phyloP scores from a whole-genome alignment of 2,329 filamentous ascomycete species.

The Fusarium pininemorale region DNA sequence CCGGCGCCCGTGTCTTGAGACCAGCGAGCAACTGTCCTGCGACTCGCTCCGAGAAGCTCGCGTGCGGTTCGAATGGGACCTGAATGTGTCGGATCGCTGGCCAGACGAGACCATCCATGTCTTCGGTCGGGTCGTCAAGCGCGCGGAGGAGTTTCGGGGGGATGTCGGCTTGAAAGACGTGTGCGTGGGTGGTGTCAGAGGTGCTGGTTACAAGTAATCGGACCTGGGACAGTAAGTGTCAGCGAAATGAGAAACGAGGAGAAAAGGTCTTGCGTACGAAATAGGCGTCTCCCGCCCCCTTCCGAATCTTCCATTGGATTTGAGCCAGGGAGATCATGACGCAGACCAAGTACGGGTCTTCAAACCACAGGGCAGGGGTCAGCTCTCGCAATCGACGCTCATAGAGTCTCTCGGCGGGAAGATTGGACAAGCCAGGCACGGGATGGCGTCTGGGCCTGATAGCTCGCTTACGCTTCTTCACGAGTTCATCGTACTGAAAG shows the following conservation, averaged over 20 bases:
- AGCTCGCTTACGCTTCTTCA: too few relatives aligned
- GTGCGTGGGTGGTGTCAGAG: rapidly evolving
- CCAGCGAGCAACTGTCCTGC: background rate
- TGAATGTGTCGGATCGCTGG: background rate
- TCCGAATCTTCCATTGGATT: too few relatives aligned
- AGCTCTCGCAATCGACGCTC: background rate
- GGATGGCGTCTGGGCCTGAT: too few relatives aligned
- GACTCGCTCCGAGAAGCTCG: background rate
- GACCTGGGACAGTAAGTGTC: background rate
- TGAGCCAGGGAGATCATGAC: background rate
- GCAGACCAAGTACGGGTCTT: background rate
- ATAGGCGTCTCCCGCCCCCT: too few relatives aligned
- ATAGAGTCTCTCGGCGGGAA: background rate
- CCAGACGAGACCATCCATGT: background rate
- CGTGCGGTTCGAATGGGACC: background rate
- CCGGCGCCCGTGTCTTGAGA: background rate
- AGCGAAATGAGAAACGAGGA: background rate
- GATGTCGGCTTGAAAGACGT: background rate
- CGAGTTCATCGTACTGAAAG: too few relatives aligned
- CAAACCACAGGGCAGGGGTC: background rate
- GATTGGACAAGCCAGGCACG: background rate
- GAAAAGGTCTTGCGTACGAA: too few relatives aligned
- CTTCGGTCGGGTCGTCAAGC: background rate
- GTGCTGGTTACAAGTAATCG: rapidly evolving
- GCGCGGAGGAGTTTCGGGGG: background rate